Base-by-base conservation (phyloP, 768 basidiomycete species). In the Russula foetens region DNA sequence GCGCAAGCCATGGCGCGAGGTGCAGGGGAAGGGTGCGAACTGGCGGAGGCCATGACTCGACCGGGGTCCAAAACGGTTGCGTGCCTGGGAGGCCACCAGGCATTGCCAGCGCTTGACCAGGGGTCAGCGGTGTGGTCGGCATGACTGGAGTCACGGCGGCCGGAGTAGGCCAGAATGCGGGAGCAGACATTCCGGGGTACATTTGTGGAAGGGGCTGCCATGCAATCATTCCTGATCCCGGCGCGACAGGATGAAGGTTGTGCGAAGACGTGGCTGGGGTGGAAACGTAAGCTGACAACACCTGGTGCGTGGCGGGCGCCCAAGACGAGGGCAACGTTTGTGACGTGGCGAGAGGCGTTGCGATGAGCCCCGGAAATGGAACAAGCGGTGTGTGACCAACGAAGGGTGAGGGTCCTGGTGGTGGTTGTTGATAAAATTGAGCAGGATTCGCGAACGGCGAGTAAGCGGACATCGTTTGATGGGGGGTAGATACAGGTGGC, bases 1-100 rank as follows among this genome's bases (percentile, higher is more conserved):
- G 61, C 6, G 46, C 39, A n/a, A 64, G 55, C 60, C 63, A 64
- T 7, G 63, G 63, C 1, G 63, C 61, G 47, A 64, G 49, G 26
- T 63, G 61, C 11, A 64, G 44, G 1, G 60, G 61, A 26, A 62
- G 60, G 2, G 63, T 58, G 23, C 45, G 60, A 3, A 53, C 56
- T 8, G 39, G 1, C 21, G 63, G 63, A 3, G 63, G 63, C 63
- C 63, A 64, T 15, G 53, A 26, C 4, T 57, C 61, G 19, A 46
- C 54, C 14, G 63, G 54, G 1, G 54, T 41, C 63, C 63, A 63
- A 31, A 48, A 62, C 28, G 59, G 59, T 6, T 47, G 26, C 8
- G 43, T 21, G 43, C 59, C 60, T 24, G 48, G 46, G 17, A 41
- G 23, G 41, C 59, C 63, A 7, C 59, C 63, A 1, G 60, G 8